These are phyloP conservation scores for Botryotinia globosa DNA, from an alignment of 2,329 filamentous ascomycete species.

Conservation along the genomic window DNA sequence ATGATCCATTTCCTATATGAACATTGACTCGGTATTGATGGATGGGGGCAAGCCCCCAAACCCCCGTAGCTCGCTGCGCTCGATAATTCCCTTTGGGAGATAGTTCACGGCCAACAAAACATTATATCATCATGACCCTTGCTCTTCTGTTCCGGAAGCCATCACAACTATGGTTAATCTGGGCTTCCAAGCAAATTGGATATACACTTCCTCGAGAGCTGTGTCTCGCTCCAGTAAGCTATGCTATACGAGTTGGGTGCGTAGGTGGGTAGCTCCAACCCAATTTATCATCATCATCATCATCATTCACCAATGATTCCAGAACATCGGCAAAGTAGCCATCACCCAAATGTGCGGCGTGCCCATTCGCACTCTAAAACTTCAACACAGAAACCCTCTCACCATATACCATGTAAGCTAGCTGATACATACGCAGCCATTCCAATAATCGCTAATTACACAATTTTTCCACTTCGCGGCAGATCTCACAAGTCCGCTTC, in stretches of 20 bases:
- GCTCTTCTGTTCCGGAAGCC: not conserved
- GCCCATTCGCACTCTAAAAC: not conserved
- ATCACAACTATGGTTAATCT: not conserved
- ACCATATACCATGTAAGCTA: not conserved
- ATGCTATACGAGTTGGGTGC: not conserved
- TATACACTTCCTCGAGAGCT: not conserved
- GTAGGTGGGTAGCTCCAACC: not conserved
- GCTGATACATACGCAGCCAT: not conserved
- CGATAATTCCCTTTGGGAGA: not conserved
- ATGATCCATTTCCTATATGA: not conserved
- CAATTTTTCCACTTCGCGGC: not conserved
- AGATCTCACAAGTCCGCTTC: not conserved
- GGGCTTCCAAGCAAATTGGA: not conserved
- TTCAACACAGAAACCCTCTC: not conserved
- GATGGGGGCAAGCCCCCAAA: not conserved
- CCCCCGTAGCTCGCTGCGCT: not conserved
- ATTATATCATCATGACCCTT: not conserved
- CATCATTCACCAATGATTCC: not conserved
- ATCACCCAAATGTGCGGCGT: not conserved
- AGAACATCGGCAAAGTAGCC: not conserved
- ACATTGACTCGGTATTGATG: not conserved
- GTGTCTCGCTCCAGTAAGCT: not conserved
- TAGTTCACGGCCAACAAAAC: not conserved
- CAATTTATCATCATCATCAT: not conserved
- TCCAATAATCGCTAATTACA: too few species aligned